Base-by-base conservation (phyloP, 2,329 filamentous ascomycete genomes). In the Hypocrella siamensis region DNA sequence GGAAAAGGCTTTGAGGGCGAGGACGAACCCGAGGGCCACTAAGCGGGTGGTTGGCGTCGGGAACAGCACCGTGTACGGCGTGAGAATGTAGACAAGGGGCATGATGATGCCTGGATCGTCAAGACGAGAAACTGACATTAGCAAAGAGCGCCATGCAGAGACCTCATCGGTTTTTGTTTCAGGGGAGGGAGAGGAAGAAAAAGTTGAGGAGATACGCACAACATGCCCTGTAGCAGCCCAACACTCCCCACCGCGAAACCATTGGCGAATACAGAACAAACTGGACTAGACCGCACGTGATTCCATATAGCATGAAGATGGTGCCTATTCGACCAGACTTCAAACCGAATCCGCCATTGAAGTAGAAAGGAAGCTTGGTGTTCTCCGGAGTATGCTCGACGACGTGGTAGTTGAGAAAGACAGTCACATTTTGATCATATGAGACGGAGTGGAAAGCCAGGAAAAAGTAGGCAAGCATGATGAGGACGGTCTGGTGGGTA, bases 351-450 rank as follows among this genome's bases (percentile, higher is more conserved):
- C 85, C 85, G 24, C 83, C 78, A 2, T 69, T 65, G 46, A 94
- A 94, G 46, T 81, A 79, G 46, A 94, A 77, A 0, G 86, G 86
- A 0, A 83, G 64, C 2, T 63, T 57, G 0, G 63, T 70, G 44
- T 72, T 72, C 9, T 73, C 60, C 0, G 67, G 57, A 0, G 72
- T 70, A 35, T 70, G 65, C 29, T 68, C 54, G 21, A 68, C 54
- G 4, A 63, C 47, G 0, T 79, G 78, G 40, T 83, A 79, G 54
- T 93, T 81, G 46, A 94, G 68, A 51, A 93, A 93, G 1, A 94
- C 83, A 3, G 85, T 81, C 2, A 96, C 69, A 3, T 88, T 65
- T 47, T 93, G 85, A 53, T 96, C 88, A 47, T 76, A 94, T 1
- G 83, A 76, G 25, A 92, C 74, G 0, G 74, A 76, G 53, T 93